A percentile compares a stretch with the other conserved stretches of the same genome.
phyloP scores from a whole-genome alignment of 2,329 filamentous ascomycete species.

The Penicillium crustosum region DNA sequence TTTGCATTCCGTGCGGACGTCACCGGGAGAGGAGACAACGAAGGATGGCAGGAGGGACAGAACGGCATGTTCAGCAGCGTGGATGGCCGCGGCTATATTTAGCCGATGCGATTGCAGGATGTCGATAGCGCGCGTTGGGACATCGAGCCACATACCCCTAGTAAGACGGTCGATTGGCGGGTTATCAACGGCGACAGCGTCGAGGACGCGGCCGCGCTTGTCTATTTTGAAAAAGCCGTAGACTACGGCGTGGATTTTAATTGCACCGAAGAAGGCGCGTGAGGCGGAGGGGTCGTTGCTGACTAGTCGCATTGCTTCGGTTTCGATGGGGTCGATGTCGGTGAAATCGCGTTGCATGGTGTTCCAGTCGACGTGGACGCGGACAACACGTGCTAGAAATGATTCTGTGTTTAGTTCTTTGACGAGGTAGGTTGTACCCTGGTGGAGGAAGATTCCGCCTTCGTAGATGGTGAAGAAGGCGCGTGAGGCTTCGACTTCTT shows the following conservation, averaged over 20 bases:
- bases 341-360: slow-evolving; percentile 91
- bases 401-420: slow-evolving; percentile 80
- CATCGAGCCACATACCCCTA: slow-evolving; percentile 94
- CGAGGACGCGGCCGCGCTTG: slow-evolving; percentile 76
- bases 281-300: slow-evolving; percentile 54
- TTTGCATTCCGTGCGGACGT: slow-evolving; percentile 94
- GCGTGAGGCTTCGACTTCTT: slow-evolving; percentile 94
- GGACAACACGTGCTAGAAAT: slow-evolving; percentile 81
- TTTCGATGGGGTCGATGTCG: slow-evolving; percentile 90
- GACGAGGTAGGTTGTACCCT: slow-evolving; percentile 89
- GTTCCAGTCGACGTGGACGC: slow-evolving; percentile 90
- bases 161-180: slow-evolving; percentile 81
- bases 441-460: slow-evolving; percentile 93
- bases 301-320: slow-evolving; percentile 78
- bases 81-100: slow-evolving; percentile 85
- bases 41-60: slow-evolving; percentile 86
- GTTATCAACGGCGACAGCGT: slow-evolving; percentile 90
- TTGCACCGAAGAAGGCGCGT: slow-evolving; percentile 79
- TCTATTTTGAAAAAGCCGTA: slow-evolving; percentile 99
- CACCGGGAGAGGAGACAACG: slow-evolving; percentile 83
- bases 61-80: slow-evolving; percentile 90
- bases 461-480: slow-evolving; percentile 96
- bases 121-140: slow-evolving; percentile 74
- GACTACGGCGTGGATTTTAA: slow-evolving; percentile 83
- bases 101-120: slow-evolving; percentile 72